Percentiles rank a stretch among this genome's conserved stretches.
Conservation (phyloP, 163 green algal species). For the Chlamydomonas reinhardtii region DNA sequence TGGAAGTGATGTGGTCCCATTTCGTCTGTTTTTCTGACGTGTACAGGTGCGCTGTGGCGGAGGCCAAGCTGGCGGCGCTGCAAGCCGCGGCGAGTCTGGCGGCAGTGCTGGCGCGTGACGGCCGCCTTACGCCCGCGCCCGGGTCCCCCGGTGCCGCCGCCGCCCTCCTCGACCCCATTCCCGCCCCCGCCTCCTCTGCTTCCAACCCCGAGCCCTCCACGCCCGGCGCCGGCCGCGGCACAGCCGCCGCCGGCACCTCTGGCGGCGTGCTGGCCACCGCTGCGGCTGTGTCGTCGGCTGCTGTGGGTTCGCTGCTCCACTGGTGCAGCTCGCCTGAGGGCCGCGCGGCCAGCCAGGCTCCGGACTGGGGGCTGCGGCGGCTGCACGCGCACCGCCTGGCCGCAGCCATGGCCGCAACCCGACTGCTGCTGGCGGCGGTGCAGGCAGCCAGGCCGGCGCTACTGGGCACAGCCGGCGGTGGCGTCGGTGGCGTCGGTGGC, state of each 20-base stretch:
- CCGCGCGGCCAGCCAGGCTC: slow-evolving; percentile 5
- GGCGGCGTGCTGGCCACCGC: not conserved
- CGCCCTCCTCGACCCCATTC: not conserved
- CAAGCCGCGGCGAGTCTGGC: slow-evolving; percentile 37
- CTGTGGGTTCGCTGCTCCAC: slow-evolving; percentile 5
- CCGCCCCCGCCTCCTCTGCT: too few relatives aligned
- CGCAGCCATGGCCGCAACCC: slow-evolving; percentile 19
- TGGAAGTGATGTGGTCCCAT: too few relatives aligned
- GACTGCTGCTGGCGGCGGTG: slow-evolving; percentile 35
- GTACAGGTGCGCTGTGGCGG: slow-evolving; percentile 27
- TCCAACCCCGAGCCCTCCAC: slow-evolving; percentile 7
- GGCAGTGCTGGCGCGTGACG: slow-evolving; percentile 27
- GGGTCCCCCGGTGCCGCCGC: not conserved
- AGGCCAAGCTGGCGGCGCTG: slow-evolving; percentile 53
- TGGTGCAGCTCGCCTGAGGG: slow-evolving; percentile 11
- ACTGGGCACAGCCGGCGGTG: not conserved
- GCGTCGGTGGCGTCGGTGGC: not conserved
- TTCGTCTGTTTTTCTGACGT: too few relatives aligned
- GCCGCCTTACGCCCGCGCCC: not conserved
- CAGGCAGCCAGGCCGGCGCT: slow-evolving; percentile 1
- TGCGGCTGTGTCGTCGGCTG: not conserved
- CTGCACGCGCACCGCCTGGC: slow-evolving; percentile 29
- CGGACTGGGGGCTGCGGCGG: slow-evolving; percentile 28
- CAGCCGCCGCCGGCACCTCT: not conserved
- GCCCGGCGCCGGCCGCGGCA: not conserved